Evolutionary conservation across 345 rosid species (phyloP), one percentile per base, ranked within the genome.

Genomic region (Triadica sebifera): DNA sequence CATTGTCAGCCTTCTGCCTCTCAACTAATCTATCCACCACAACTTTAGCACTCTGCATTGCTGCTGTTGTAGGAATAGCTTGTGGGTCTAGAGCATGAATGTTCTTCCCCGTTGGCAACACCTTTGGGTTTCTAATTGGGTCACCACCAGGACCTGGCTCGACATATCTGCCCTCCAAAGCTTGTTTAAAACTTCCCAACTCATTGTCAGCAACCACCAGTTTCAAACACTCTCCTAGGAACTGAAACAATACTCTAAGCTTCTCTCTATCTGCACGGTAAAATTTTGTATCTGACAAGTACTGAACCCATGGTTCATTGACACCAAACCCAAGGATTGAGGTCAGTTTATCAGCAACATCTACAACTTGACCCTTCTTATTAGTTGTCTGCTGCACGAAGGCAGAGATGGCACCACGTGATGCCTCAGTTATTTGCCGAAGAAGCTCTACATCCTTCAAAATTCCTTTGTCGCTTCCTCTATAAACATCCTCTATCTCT

Each of bases 131-230:
- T 75, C 98, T 91, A 62, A 95, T 95, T 1, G 99, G 99, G 68
- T 95, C 98, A 43, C 99, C 99, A 52, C 99, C 99, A 0, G 99
- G 99, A 73, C 99, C 99, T 6, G 98, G 99, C 89, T 91, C 93
- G 1, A 95, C 98, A 20, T 81, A 95, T 74, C 93, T 93, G 0
- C 99, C 99, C 83, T 90, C 98, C 75, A 95, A 82, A 65, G 98
- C 99, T 86, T 91, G 97, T 83, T 93, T 95, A 43, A 95, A 50
- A 81, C 96, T 88, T 25, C 99, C 98, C 58, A 95, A 78, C 81
- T 95, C 97, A 74, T 95, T 95, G 75, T 95, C 99, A 70, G 93
- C 97, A 63, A 95, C 99, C 68, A 95, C 85, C 58, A 90, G 85
- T 89, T 90, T 91, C 74, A 95, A 75, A 74, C 99, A 95, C 73